These are phyloP conservation scores for Fraxinus baroniana DNA, from an alignment of 305 asterid genomes.

Conservation along the genomic window DNA sequence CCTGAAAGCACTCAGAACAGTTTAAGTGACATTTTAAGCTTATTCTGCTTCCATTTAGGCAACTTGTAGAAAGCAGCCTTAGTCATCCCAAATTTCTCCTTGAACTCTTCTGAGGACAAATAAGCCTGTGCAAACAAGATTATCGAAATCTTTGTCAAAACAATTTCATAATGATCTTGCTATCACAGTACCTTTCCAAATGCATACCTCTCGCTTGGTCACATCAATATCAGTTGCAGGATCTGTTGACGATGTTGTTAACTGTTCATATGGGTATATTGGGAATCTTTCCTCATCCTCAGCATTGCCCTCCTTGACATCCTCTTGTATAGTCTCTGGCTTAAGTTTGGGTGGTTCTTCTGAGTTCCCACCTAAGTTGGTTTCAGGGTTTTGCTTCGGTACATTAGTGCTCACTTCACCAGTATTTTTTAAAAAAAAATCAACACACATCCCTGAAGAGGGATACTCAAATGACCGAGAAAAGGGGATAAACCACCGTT, in stretches of 20 bases:
- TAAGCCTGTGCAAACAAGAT: slow-evolving; percentile 46
- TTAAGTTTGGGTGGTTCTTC: slow-evolving; percentile 54
- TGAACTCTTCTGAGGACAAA: slow-evolving; percentile 62
- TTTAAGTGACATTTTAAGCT: slow-evolving; percentile 67
- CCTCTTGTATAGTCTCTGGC: slow-evolving; percentile 89
- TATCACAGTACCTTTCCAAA: background rate
- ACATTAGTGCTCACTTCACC: slow-evolving; percentile 42
- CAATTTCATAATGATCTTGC: background rate
- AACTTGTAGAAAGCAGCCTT: slow-evolving; percentile 57
- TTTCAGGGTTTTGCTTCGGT: slow-evolving; percentile 42
- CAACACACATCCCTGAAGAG: background rate
- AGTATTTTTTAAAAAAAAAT: background rate
- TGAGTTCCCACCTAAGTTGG: slow-evolving; percentile 57
- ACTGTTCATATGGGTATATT: slow-evolving; percentile 61
- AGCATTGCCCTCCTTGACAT: slow-evolving; percentile 70
- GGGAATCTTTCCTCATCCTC: slow-evolving; percentile 55
- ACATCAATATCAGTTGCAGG: slow-evolving; percentile 63
- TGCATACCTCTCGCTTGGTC: slow-evolving; percentile 73
- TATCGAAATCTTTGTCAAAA: background rate
- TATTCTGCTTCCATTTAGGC: slow-evolving; percentile 84
- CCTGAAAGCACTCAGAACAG: slow-evolving; percentile 41
- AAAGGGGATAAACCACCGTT: background rate
- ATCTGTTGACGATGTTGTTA: slow-evolving; percentile 52
- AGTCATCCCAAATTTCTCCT: slow-evolving; percentile 59
- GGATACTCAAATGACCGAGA: background rate